Conservation (phyloP, 78 protist species). For the Bodo saltans region DNA sequence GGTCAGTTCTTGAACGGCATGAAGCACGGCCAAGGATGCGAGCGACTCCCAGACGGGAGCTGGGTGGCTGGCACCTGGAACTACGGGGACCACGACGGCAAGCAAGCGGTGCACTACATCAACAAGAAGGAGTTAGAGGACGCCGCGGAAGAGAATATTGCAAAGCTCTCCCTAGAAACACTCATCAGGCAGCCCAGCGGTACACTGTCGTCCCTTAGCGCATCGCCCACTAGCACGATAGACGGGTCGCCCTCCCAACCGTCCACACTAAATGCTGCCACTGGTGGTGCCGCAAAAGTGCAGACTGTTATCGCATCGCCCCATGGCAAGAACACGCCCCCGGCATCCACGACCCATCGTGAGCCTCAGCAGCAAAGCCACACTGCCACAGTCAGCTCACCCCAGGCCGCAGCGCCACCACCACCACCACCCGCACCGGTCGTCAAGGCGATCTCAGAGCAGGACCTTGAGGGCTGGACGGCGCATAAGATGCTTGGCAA, state of each 20-base stretch:
- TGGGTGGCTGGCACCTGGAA: constrained; percentile 9
- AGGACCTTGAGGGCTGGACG: background rate
- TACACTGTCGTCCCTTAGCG: background rate
- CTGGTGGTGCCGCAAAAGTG: too few relatives aligned
- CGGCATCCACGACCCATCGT: background rate
- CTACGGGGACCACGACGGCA: constrained; percentile 6
- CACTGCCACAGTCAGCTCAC: background rate
- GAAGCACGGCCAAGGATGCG: constrained; percentile 42
- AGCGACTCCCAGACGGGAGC: constrained; percentile 7
- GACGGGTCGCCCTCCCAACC: too few relatives aligned
- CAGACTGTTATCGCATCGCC: too few relatives aligned
- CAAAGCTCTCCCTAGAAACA: background rate
- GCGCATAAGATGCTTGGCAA: background rate
- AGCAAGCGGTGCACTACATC: background rate
- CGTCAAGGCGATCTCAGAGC: background rate
- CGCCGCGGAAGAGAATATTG: background rate
- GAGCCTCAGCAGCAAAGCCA: too few relatives aligned
- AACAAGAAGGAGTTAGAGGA: background rate
- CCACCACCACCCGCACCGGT: too few relatives aligned
- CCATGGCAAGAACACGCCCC: background rate
- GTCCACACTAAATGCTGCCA: too few relatives aligned
- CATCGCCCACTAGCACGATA: too few relatives aligned
- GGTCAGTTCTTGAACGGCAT: constrained; percentile 20
- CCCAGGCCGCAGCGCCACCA: too few relatives aligned
- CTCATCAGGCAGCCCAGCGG: too few relatives aligned